Evolutionary conservation across 78 protist genomes (phyloP).

Genomic region (Planoprotostelium fungivorum): DNA sequence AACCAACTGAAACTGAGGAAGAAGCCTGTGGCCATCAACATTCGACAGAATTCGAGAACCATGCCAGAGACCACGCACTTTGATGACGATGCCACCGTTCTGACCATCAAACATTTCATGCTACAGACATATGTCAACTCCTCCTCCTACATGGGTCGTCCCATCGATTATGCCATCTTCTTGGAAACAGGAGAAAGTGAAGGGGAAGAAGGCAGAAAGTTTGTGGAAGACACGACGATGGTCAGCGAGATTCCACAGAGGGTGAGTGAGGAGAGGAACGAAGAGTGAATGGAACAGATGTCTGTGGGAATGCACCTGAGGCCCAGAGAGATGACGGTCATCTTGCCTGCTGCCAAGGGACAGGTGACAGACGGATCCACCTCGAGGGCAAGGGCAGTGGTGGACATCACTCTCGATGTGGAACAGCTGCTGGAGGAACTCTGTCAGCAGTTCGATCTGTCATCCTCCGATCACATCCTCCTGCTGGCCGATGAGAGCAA

Average conservation of each 20-base stretch:
- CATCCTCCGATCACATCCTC: neutral
- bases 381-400: neutral
- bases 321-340: neutral
- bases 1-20: neutral
- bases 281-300: neutral
- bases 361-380: neutral
- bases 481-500: neutral
- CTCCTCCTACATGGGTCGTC: neutral
- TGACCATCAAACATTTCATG: neutral
- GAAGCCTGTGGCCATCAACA: neutral
- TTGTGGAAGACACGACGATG: neutral
- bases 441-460: neutral
- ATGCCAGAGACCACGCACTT: neutral
- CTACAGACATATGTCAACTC: neutral
- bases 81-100: neutral
- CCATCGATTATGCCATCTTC: neutral
- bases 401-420: neutral
- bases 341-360: neutral
- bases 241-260: neutral
- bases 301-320: neutral
- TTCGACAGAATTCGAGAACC: neutral
- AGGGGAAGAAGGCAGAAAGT: neutral
- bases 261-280: neutral
- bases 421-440: neutral
- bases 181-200: neutral